Evolutionary conservation across 192 early-diverging fungal genomes (phyloP), one percentile per base, ranked within the genome.

Genomic region (Backusella luteola): DNA sequence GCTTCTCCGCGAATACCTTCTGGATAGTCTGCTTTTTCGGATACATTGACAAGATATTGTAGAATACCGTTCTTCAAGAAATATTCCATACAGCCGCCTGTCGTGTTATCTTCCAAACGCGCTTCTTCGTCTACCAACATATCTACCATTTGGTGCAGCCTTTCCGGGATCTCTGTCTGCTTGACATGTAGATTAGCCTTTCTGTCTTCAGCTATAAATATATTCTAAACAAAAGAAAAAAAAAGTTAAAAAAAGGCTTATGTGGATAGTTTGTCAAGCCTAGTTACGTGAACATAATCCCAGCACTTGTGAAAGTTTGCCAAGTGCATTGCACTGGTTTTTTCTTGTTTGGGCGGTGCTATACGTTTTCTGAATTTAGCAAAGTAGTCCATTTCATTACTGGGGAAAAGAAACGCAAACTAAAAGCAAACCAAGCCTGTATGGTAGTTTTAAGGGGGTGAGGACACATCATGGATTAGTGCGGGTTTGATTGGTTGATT

Each of bases 91-190:
- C 95, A 97, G 0, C 93, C 90, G 34, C 94, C 96, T 1, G 93
- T 93, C 1, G 83, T 79, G 46, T 85, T 88, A 68, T 92, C 91
- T 79, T 94, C 94, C 32, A 89, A 82, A 41, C 90, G 83, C 6
- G 93, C 85, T 69, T 94, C 93, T 85, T 98, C 96, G 81, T 96
- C 93, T 4, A 96, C 92, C n/a, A 98, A 85, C 71, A 96, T 85
- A 79, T 96, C 94, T 9, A 96, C 90, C 92, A 98, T 96, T 34
- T 86, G 83, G 72, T 91, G 88, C 66, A 98, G 86, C 35, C 89
- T 86, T 19, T 73, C 68, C 39, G 93, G 89, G 83, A 98, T 93
- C 56, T 92, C 91, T 19, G 95, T 98, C 66, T 93, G 90, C 23
- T 86, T 84, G 23, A 95, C 89, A 36, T 84, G 74, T 38, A 84